These are phyloP conservation scores for Xylaria venustula DNA, from an alignment of 495 filamentous ascomycete species.

Conservation along the genomic window DNA sequence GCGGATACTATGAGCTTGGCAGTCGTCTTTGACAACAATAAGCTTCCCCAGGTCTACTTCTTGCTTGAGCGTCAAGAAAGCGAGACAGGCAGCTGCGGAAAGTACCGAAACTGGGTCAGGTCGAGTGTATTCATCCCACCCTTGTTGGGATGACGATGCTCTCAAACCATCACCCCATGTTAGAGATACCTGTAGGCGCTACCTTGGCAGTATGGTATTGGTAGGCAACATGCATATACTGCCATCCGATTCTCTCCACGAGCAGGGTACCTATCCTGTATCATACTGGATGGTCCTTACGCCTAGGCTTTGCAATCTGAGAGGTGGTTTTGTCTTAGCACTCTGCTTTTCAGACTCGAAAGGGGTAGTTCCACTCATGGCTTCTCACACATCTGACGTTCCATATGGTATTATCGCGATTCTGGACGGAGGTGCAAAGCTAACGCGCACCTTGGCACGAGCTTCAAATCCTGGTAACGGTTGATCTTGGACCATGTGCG, in stretches of 20 bases:
- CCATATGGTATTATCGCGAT: conserved; percentile 15
- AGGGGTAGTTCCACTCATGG: background rate
- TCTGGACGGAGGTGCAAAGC: conserved; percentile 18
- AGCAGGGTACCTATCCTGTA: too few species aligned
- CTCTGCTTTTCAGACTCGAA: background rate
- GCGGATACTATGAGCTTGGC: background rate
- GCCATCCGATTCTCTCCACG: too few species aligned
- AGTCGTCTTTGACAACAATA: background rate
- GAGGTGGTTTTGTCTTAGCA: background rate
- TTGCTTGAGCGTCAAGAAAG: background rate
- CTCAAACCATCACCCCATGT: too few species aligned
- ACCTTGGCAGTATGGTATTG: too few species aligned
- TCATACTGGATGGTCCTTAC: too few species aligned
- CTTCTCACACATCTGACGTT: background rate
- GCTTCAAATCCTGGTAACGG: conserved; percentile 12
- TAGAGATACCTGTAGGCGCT: too few species aligned
- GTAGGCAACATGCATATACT: background rate
- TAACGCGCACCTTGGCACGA: conserved; percentile 4
- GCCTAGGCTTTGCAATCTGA: background rate
- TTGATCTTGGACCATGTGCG: conserved; percentile 10
- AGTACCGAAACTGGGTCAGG: background rate
- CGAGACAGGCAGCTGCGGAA: background rate
- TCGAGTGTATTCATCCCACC: too few species aligned
- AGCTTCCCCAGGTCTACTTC: too few species aligned
- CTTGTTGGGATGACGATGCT: too few species aligned